Conservation (phyloP, 2,329 filamentous ascomycete genomes). For the Ophiosphaerella korrae region DNA sequence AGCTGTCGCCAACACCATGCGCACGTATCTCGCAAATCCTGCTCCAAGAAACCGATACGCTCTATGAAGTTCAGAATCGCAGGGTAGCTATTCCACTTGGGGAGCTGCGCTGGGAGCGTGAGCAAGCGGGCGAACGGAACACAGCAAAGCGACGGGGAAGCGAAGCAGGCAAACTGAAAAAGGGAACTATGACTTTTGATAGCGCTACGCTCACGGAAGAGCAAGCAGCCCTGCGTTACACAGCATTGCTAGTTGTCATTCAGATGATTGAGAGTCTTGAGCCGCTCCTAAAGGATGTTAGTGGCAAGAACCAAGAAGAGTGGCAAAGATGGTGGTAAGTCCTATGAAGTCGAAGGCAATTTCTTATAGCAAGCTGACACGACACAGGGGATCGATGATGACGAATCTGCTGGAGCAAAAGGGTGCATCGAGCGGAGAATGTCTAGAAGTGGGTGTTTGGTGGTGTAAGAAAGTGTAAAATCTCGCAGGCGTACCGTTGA, state of each 20-base stretch:
- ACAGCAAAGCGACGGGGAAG: conserved; percentile 60
- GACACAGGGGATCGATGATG: conserved; percentile 72
- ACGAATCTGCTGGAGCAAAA: conserved; percentile 78
- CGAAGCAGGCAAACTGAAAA: conserved; percentile 51
- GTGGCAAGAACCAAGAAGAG: conserved; percentile 86
- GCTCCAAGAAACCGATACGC: conserved; percentile 75
- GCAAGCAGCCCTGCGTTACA: conserved; percentile 75
- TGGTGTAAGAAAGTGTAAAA: conserved; percentile 63
- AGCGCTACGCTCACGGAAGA: conserved; percentile 64
- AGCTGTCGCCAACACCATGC: conserved; percentile 76
- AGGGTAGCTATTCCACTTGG: conserved; percentile 86
- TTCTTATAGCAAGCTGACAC: not conserved
- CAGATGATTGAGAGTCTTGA: conserved; percentile 86
- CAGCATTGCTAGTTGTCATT: conserved; percentile 79
- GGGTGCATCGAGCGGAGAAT: conserved; percentile 82
- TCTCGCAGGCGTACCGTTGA: conserved; percentile 23
- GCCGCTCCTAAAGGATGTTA: conserved; percentile 78
- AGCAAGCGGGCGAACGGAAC: conserved; percentile 54
- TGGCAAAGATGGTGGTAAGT: conserved; percentile 80
- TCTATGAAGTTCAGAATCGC: conserved; percentile 72
- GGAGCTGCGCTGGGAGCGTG: conserved; percentile 85
- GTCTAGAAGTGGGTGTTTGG: conserved; percentile 71
- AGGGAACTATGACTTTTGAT: conserved; percentile 36
- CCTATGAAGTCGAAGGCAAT: not conserved
- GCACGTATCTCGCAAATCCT: conserved; percentile 76